These are phyloP conservation scores for Aspergillus jensenii DNA, from an alignment of 2,329 filamentous ascomycete genomes.

Conservation along the genomic window DNA sequence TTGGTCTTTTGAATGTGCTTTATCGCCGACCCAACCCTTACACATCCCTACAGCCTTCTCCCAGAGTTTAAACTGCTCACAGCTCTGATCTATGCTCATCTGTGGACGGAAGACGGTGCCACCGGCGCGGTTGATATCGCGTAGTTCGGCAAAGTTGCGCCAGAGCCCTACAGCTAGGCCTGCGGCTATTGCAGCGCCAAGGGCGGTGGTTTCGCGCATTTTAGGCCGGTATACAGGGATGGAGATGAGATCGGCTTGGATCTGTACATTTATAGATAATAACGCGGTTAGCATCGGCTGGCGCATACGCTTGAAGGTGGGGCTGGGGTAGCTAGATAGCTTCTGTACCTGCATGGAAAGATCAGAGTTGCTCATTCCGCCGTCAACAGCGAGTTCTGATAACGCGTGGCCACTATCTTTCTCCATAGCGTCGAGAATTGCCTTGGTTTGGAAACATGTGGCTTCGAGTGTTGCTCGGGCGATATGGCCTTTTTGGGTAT, in stretches of 20 bases:
- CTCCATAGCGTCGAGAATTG: constrained; percentile 91
- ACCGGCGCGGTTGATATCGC: constrained; percentile 69
- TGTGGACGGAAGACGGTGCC: constrained; percentile 69
- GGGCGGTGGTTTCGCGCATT: constrained; percentile 84
- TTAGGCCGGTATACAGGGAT: constrained; percentile 78
- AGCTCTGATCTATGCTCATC: constrained; percentile 54
- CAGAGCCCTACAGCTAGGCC: constrained; percentile 78
- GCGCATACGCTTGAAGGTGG: too few species aligned
- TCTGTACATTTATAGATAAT: constrained; percentile 43
- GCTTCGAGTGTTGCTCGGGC: constrained; percentile 86
- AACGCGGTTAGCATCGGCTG: neutral
- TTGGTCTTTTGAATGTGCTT: neutral
- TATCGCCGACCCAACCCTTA: constrained; percentile 59
- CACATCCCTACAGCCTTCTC: constrained; percentile 74
- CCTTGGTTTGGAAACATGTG: constrained; percentile 88
- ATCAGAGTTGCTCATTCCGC: constrained; percentile 84
- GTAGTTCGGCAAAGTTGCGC: constrained; percentile 71
- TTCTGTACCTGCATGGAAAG: constrained; percentile 72
- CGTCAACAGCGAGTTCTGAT: constrained; percentile 78
- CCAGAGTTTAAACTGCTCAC: constrained; percentile 66
- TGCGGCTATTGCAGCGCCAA: constrained; percentile 83
- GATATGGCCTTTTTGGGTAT: constrained; percentile 82
- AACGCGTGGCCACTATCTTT: constrained; percentile 76
- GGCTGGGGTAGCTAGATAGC: neutral
- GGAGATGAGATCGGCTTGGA: constrained; percentile 77